These are phyloP conservation scores for Cardamine chenopodiifolia DNA, from an alignment of 345 rosid genomes.

Conservation along the genomic window DNA sequence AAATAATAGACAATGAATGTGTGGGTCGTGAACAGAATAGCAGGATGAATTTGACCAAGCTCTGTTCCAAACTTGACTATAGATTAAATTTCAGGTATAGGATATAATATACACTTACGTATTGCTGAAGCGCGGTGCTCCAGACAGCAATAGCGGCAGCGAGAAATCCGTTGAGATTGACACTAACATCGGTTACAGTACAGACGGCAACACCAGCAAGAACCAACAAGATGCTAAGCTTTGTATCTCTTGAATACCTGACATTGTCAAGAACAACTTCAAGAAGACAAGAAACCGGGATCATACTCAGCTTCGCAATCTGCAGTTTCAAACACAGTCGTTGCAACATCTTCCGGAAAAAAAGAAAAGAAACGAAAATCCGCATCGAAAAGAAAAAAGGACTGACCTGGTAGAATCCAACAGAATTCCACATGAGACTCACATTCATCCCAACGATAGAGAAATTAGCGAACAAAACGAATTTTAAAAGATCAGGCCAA, in stretches of 20 bases:
- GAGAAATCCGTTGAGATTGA: conserved; percentile 82
- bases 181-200: conserved; percentile 98
- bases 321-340: conserved; percentile 40
- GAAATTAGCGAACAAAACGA: conserved; percentile 90
- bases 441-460: conserved; percentile 99
- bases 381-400: neutral
- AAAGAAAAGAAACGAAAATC: neutral
- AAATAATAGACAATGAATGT: neutral
- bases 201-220: conserved; percentile 98
- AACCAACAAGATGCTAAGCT: conserved; percentile 90
- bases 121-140: conserved; percentile 98
- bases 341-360: neutral
- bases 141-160: conserved; percentile 94
- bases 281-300: conserved; percentile 92
- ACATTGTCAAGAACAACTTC: conserved; percentile 94
- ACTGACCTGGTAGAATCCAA: conserved; percentile 97
- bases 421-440: conserved; percentile 99
- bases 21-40: neutral
- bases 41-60: neutral
- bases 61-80: neutral
- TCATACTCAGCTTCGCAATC: conserved; percentile 99
- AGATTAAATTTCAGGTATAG: neutral
- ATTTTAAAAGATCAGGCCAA: conserved; percentile 70
- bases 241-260: conserved; percentile 91
- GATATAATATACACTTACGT: conserved; percentile 56